phyloP scores from a whole-genome alignment of 169 alveolate species.

The Plasmodium yoelii region DNA sequence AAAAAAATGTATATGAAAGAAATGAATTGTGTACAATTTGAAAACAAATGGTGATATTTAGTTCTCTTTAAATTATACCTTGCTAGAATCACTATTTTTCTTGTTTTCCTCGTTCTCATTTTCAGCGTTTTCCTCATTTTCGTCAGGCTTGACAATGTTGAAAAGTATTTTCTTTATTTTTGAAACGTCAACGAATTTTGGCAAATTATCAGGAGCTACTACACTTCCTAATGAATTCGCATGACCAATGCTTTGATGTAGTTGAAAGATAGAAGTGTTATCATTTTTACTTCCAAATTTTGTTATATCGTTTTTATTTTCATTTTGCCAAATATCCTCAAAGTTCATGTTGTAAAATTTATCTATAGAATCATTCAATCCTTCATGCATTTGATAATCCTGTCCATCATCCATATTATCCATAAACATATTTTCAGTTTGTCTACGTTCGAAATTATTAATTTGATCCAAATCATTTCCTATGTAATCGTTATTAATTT shows the following conservation, averaged over 20 bases:
- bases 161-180: constrained; percentile 53
- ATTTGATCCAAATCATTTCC: constrained; percentile 32
- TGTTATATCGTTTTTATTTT: constrained; percentile 25
- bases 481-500: constrained; percentile 40
- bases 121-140: constrained; percentile 4
- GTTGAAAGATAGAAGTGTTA: constrained; percentile 30
- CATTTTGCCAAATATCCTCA: constrained; percentile 71
- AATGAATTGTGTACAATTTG: too few species aligned
- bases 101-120: not conserved
- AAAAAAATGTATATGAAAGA: not conserved
- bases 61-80: too few species aligned
- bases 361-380: constrained; percentile 60
- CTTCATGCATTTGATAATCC: constrained; percentile 48
- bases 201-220: constrained; percentile 20
- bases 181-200: constrained; percentile 72
- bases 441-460: constrained; percentile 20
- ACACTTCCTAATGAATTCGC: constrained; percentile 30
- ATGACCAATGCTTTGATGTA: constrained; percentile 21
- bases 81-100: not conserved
- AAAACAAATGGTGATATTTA: too few species aligned
- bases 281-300: constrained; percentile 42
- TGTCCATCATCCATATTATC: constrained; percentile 54
- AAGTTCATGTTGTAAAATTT: constrained; percentile 70
- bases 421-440: constrained; percentile 16
- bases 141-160: constrained; percentile 62